Conservation (phyloP, 768 basidiomycete species). For the Sporobolomyces pararoseus region DNA sequence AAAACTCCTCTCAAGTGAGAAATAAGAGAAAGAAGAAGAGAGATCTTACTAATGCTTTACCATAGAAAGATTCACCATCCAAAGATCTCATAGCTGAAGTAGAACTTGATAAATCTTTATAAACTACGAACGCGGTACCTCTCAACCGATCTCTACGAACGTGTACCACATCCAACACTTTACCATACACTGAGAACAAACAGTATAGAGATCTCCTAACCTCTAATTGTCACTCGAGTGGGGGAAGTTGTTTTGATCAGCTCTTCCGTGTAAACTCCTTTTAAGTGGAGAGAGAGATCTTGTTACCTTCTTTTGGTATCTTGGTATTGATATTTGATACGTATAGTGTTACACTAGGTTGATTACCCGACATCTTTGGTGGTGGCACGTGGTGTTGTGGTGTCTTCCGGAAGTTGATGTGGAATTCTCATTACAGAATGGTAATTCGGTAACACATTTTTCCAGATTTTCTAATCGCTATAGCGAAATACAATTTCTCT, state of each 20-base stretch:
- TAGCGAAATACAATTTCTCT: too few relatives aligned
- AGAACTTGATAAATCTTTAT: slow-evolving; percentile 81
- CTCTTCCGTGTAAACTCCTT: slow-evolving; percentile 50
- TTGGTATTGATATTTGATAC: slow-evolving; percentile 86
- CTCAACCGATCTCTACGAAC: slow-evolving; percentile 78
- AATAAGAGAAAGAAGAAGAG: background rate
- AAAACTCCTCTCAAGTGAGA: background rate
- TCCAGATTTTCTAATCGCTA: too few relatives aligned
- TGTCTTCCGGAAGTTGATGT: background rate
- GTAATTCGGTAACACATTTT: too few relatives aligned
- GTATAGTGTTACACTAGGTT: slow-evolving; percentile 84
- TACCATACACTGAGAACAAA: slow-evolving; percentile 89
- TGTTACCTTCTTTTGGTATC: background rate
- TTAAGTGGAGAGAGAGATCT: slow-evolving; percentile 45
- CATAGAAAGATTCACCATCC: slow-evolving; percentile 66
- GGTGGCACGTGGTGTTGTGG: background rate
- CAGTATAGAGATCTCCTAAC: slow-evolving; percentile 74
- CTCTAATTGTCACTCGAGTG: slow-evolving; percentile 48
- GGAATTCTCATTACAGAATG: too few relatives aligned
- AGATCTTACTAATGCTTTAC: slow-evolving; percentile 37
- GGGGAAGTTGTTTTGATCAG: background rate
- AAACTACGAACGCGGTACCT: slow-evolving; percentile 95
- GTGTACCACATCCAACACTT: slow-evolving; percentile 87
- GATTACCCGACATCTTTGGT: slow-evolving; percentile 52
- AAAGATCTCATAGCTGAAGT: slow-evolving; percentile 89